These are phyloP conservation scores for Naegleria fowleri DNA, from an alignment of 208 protist species.

Conservation along the genomic window DNA sequence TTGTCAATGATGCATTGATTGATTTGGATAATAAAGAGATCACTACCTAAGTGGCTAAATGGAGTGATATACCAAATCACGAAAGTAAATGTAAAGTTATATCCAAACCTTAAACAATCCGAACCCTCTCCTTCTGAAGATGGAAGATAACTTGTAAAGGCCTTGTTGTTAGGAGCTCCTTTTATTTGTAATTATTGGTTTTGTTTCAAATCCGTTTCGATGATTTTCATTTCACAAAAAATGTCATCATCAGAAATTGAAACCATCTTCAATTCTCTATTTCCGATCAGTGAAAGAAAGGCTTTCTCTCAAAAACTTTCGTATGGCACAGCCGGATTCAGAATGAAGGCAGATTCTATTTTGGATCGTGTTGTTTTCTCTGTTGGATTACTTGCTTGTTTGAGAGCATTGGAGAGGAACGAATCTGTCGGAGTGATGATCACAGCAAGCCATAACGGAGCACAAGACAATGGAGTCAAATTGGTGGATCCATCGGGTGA, in stretches of 20 bases:
- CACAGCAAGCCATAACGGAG: slow-evolving; percentile 25
- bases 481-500: slow-evolving; percentile 23
- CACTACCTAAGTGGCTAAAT: too few relatives aligned
- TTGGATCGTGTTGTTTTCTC: background rate
- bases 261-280: background rate
- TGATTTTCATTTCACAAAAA: too few relatives aligned
- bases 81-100: too few relatives aligned
- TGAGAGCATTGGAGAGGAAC: background rate
- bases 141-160: too few relatives aligned
- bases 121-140: too few relatives aligned
- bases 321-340: slow-evolving; percentile 31
- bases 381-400: background rate
- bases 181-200: too few relatives aligned
- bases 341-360: slow-evolving; percentile 6
- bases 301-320: background rate
- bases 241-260: background rate
- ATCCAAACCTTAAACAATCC: too few relatives aligned
- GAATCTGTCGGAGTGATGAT: slow-evolving; percentile 22
- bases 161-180: too few relatives aligned
- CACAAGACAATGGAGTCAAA: slow-evolving; percentile 32
- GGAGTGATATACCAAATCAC: too few relatives aligned
- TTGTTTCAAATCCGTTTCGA: too few relatives aligned
- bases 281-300: background rate
- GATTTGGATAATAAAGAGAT: too few relatives aligned
- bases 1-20: too few relatives aligned